Percentiles rank a stretch among this genome's conserved stretches.
Evolutionary conservation across 208 protist species (phyloP).

Genomic region (Acanthamoeba sp.): DNA sequence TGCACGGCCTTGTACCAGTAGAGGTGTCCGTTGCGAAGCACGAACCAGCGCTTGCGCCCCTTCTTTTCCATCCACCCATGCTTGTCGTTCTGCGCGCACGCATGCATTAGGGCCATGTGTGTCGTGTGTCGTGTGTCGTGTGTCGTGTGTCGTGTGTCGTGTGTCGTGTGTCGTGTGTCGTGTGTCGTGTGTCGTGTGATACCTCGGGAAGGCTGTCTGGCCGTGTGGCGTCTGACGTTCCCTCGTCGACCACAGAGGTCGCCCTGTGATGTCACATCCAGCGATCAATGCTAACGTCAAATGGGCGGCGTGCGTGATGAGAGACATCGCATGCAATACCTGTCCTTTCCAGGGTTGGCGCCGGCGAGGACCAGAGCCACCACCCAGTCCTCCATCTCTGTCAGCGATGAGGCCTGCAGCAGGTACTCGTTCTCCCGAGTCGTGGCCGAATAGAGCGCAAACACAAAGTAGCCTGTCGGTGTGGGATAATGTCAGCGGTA

Average conservation of each 20-base stretch:
- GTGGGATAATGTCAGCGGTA: too few relatives aligned
- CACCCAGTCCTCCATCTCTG: slow-evolving; percentile 32
- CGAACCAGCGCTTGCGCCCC: slow-evolving; percentile 38
- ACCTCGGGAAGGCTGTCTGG: background rate
- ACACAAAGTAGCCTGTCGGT: slow-evolving; percentile 14
- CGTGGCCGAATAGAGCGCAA: slow-evolving; percentile 23
- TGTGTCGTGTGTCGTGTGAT: background rate
- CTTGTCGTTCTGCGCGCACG: slow-evolving; percentile 16
- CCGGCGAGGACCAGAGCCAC: slow-evolving; percentile 9
- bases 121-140: background rate
- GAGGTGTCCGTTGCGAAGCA: slow-evolving; percentile 1
- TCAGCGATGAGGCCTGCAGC: slow-evolving; percentile 8
- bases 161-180: too few relatives aligned
- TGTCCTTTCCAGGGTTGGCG: background rate
- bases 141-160: too few relatives aligned
- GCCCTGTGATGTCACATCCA: background rate
- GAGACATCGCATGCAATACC: background rate
- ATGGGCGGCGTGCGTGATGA: too few relatives aligned
- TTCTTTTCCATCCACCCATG: slow-evolving; percentile 54
- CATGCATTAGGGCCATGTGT: background rate
- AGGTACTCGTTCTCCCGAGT: slow-evolving; percentile 3
- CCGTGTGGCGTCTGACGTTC: background rate
- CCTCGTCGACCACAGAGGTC: background rate
- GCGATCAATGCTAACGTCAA: too few relatives aligned
- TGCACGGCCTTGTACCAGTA: slow-evolving; percentile 36